phyloP scores from a whole-genome alignment of 2,329 filamentous ascomycete genomes.

The Akanthomyces lecanii region DNA sequence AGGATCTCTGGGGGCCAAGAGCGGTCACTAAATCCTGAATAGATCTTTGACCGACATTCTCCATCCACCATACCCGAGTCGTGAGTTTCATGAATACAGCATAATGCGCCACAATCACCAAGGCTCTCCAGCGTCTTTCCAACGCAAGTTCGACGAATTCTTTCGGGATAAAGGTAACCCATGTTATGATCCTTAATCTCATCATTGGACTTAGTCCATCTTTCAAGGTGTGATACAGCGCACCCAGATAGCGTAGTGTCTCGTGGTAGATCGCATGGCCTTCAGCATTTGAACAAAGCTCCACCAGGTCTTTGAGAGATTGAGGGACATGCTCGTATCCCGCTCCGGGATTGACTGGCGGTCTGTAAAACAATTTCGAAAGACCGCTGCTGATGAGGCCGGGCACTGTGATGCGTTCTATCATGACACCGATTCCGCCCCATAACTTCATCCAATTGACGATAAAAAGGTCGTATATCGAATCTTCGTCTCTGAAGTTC shows the following conservation, averaged over 20 bases:
- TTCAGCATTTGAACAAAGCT: constrained; percentile 35
- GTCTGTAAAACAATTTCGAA: constrained; percentile 4
- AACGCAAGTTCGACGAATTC: constrained; percentile 42
- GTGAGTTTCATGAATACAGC: constrained; percentile 46
- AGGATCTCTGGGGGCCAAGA: constrained; percentile 37
- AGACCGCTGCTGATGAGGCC: background rate
- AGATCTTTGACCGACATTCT: constrained; percentile 45
- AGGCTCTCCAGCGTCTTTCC: constrained; percentile 39
- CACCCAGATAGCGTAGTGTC: constrained; percentile 46
- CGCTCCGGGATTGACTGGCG: background rate
- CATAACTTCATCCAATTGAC: constrained; percentile 55
- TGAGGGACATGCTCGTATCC: background rate
- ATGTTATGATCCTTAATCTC: constrained; percentile 47
- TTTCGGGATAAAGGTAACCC: constrained; percentile 47
- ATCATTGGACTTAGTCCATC: constrained; percentile 42
- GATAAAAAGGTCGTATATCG: constrained; percentile 40
- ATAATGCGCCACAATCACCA: constrained; percentile 51
- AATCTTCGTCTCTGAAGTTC: constrained; percentile 44
- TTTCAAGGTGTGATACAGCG: constrained; percentile 46
- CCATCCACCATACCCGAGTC: constrained; percentile 46
- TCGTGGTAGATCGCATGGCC: constrained; percentile 35
- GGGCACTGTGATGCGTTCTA: background rate
- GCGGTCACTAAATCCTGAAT: constrained; percentile 36
- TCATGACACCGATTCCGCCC: constrained; percentile 39
- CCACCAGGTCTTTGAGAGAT: background rate